phyloP scores from a whole-genome alignment of 805 yeast genomes.

The Nakazawaea ambrosiae region DNA sequence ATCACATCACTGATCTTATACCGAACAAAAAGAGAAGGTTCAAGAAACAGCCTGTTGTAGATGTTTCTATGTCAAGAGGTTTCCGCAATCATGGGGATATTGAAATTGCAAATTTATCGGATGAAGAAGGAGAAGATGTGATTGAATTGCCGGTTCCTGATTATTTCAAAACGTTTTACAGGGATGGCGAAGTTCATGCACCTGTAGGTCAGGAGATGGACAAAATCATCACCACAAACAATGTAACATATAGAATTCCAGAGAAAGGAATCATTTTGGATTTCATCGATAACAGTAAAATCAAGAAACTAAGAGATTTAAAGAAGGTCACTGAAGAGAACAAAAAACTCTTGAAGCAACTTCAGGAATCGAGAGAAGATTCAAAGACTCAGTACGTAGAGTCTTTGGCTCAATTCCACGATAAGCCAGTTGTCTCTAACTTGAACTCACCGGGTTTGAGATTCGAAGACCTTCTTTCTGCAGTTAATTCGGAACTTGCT shows the following conservation, averaged over 20 bases:
- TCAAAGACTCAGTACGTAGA: constrained; percentile 13
- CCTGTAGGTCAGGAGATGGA: constrained; percentile 10
- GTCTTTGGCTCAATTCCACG: constrained; percentile 25
- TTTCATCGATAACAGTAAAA: constrained; percentile 50
- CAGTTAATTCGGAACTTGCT: constrained; percentile 12
- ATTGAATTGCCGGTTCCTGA: constrained; percentile 28
- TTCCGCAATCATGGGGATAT: constrained; percentile 49
- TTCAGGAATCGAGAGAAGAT: constrained; percentile 20
- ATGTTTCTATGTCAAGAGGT: constrained; percentile 49
- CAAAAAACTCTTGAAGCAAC: constrained; percentile 23
- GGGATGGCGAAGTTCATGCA: constrained; percentile 24
- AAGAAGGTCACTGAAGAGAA: constrained; percentile 26
- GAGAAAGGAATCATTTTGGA: constrained; percentile 65
- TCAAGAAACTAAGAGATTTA: constrained; percentile 25
- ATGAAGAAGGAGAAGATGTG: constrained; percentile 20
- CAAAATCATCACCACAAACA: constrained; percentile 21
- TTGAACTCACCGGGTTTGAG: constrained; percentile 38
- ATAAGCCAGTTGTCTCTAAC: constrained; percentile 23
- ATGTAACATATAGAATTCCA: constrained; percentile 56
- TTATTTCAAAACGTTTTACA: constrained; percentile 25
- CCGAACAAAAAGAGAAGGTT: constrained; percentile 39
- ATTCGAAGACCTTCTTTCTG: constrained; percentile 35
- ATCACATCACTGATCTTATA: constrained; percentile 56
- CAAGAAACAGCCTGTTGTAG: constrained; percentile 44
- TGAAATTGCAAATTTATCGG: constrained; percentile 40